A percentile compares a stretch with the other conserved stretches of the same genome.
These are phyloP conservation scores for Davidsoniella neocaledoniae DNA, from an alignment of 2,329 filamentous ascomycete species.

Conservation along the genomic window DNA sequence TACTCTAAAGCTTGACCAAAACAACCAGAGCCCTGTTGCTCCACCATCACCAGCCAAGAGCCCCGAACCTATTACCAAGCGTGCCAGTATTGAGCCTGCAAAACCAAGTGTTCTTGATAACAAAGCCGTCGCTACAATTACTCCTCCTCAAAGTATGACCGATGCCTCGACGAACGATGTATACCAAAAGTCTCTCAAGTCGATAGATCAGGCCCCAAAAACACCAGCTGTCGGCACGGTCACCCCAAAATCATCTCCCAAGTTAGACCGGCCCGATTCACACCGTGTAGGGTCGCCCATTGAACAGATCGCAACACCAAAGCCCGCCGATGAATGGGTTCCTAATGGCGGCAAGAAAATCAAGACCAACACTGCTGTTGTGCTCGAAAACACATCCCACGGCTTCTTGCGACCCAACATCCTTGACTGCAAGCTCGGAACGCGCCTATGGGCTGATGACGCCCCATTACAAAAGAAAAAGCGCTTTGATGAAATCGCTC, in stretches of 20 bases:
- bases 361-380: conserved; percentile 61
- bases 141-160: conserved; percentile 11
- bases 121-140: conserved; percentile 16
- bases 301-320: neutral
- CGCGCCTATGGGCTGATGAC: conserved; percentile 68
- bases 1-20: conserved; percentile 51
- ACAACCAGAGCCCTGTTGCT: conserved; percentile 17
- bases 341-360: conserved; percentile 43
- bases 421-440: conserved; percentile 81
- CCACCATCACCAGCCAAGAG: conserved; percentile 11
- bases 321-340: conserved; percentile 23
- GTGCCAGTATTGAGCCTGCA: neutral
- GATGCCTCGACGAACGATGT: conserved; percentile 22
- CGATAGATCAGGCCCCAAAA: too few relatives aligned
- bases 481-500: conserved; percentile 42
- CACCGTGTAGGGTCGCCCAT: neutral
- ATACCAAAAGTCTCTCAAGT: too few relatives aligned
- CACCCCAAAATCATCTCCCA: neutral
- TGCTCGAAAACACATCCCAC: conserved; percentile 67
- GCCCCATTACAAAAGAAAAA: conserved; percentile 40
- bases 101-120: conserved; percentile 17
- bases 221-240: conserved; percentile 20
- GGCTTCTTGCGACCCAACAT: conserved; percentile 79
- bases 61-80: conserved; percentile 8
- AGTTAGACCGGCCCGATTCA: too few relatives aligned